Evolutionary conservation across 1,139 yeast genomes (phyloP).

Genomic region (Diutina sp.): DNA sequence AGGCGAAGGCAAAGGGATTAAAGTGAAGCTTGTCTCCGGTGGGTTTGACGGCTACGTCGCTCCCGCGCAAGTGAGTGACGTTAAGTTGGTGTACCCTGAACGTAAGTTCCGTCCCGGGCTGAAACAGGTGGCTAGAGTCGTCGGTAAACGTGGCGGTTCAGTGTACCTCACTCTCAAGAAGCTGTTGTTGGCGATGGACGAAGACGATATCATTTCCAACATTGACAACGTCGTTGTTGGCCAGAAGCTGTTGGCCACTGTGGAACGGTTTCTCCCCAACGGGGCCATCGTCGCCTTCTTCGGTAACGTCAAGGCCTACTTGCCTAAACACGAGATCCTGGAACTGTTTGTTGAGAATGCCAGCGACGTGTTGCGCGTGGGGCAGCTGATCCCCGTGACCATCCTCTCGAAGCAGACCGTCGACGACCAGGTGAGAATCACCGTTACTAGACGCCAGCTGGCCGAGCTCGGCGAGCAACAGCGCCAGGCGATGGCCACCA

Average conservation of each 20-base stretch:
- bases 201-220: slow-evolving; percentile 38
- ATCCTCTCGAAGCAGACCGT: slow-evolving; percentile 39
- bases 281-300: slow-evolving; percentile 84
- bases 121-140: slow-evolving; percentile 62
- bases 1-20: slow-evolving; percentile 51
- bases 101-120: slow-evolving; percentile 79
- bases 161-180: slow-evolving; percentile 68
- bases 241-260: slow-evolving; percentile 58
- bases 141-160: slow-evolving; percentile 24
- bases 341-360: slow-evolving; percentile 77
- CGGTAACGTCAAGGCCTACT: slow-evolving; percentile 63
- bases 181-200: slow-evolving; percentile 59
- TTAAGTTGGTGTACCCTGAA: slow-evolving; percentile 78
- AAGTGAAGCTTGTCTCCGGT: slow-evolving; percentile 44
- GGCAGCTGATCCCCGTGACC: slow-evolving; percentile 74
- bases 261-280: slow-evolving; percentile 54
- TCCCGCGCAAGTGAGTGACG: slow-evolving; percentile 68
- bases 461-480: slow-evolving; percentile 38
- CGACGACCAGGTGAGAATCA: slow-evolving; percentile 39
- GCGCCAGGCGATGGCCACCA: slow-evolving; percentile 29
- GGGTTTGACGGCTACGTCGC: slow-evolving; percentile 69
- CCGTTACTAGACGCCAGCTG: slow-evolving; percentile 66
- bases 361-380: slow-evolving; percentile 63
- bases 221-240: slow-evolving; percentile 47
- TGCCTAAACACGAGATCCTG: slow-evolving; percentile 81